Evolutionary conservation across 371 early-diverging fungal species (phyloP), one percentile per base, ranked within the genome.

Genomic region (Conidiobolus coronatus): DNA sequence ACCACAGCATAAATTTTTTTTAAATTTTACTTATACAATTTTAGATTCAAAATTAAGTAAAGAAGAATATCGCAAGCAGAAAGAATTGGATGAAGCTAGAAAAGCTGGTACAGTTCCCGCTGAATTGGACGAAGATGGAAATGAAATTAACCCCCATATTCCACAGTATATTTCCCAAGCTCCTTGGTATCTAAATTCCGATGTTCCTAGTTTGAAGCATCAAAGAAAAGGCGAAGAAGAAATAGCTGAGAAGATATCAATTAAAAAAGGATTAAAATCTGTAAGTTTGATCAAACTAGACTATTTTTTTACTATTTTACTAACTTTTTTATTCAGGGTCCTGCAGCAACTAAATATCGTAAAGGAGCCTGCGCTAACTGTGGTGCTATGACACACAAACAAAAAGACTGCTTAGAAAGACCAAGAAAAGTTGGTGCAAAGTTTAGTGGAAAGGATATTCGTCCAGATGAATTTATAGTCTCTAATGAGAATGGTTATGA

Each of bases 121-220:
- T n/a, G 86, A 80, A 50, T 59, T 78, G 7, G 88, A 87, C 62
- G 86, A 81, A 38, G 83, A 85, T 44, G 96, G 94, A 38, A 76
- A 77, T 35, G 86, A 85, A 56, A 92, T 96, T 71, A 95, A 96
- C 62, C 97, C 97, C n/a, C 92, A 96, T 55, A 95, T 95, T 38
- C 97, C 97, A 2, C 80, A 88, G 50, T 95, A 86, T 59, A 93
- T 93, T 66, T 70, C 89, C 11, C 72, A 87, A 33, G 91, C 92
- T 40, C 96, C 96, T 53, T 95, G 80, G 96, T 95, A 95, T 59
- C 70, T 90, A 42, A 85, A 85, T 56, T 80, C 79, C 38, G 82
- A 86, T 23, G 73, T 76, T 55, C 67, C 83, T 0, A 81, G 86
- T 2, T 68, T 95, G 44, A 84, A 88, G 55, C 93, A 95, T 69